Evolutionary conservation across 129 eudicot genomes (phyloP).

Genomic region (Escallonia rubra): DNA sequence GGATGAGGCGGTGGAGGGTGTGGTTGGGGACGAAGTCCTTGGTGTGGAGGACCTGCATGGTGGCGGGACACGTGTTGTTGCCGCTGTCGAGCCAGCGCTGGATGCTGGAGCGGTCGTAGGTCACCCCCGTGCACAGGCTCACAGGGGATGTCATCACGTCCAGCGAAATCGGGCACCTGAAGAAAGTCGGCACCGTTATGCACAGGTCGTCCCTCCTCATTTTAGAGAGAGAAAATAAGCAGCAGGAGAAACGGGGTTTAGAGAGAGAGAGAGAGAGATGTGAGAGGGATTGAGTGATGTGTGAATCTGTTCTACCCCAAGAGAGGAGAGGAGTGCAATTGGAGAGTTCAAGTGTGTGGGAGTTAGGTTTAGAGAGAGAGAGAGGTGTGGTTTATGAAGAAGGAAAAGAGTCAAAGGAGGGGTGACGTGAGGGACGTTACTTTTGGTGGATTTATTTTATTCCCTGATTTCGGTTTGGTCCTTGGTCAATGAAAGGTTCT

Average conservation of each 20-base stretch:
- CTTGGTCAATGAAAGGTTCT: constrained; percentile 17
- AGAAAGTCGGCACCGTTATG: constrained; percentile 34
- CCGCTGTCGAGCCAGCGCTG: constrained; percentile 58
- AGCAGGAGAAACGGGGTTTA: no score
- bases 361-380: no score
- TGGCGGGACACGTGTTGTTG: constrained; percentile 66
- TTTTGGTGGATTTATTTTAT: background rate
- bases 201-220: constrained; percentile 4
- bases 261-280: background rate
- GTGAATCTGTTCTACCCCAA: background rate
- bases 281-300: background rate
- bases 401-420: background rate
- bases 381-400: no score
- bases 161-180: constrained; percentile 50
- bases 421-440: background rate
- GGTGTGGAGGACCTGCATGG: constrained; percentile 48
- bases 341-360: no score
- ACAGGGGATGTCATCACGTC: constrained; percentile 63
- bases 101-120: constrained; percentile 53
- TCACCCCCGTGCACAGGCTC: constrained; percentile 56
- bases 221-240: no score
- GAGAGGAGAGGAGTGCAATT: background rate
- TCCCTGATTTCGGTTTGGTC: background rate
- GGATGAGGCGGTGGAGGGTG: constrained; percentile 53
- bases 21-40: constrained; percentile 51